These are phyloP conservation scores for Polygonum aviculare DNA, from an alignment of 148 eudicot species.

Conservation along the genomic window DNA sequence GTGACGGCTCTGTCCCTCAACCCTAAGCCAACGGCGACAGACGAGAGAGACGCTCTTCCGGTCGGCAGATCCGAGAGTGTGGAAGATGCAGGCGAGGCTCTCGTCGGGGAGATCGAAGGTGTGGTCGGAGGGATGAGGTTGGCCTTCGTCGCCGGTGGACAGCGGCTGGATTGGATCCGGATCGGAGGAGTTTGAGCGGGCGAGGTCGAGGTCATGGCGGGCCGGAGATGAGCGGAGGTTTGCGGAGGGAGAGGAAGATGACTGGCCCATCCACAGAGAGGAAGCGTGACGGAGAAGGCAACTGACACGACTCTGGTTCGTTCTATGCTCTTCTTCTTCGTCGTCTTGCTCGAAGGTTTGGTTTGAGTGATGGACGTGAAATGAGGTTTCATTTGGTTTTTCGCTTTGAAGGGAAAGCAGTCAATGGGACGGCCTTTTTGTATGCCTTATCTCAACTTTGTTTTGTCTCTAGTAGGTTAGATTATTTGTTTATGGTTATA, in stretches of 20 bases:
- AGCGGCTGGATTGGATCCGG: neutral
- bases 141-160: neutral
- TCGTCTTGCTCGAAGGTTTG: constrained; percentile 4
- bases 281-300: constrained; percentile 2
- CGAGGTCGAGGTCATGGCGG: constrained; percentile 12
- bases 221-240: neutral
- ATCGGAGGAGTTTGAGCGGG: neutral
- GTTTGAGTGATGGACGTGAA: neutral
- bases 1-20: constrained; percentile 52
- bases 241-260: constrained; percentile 21
- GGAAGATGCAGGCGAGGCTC: constrained; percentile 35
- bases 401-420: neutral
- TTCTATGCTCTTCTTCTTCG: neutral
- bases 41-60: constrained; percentile 39
- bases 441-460: neutral
- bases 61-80: constrained; percentile 32
- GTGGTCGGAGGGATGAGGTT: constrained; percentile 21
- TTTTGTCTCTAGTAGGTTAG: neutral
- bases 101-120: constrained; percentile 38
- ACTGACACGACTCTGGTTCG: neutral
- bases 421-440: neutral
- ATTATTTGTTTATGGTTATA: neutral
- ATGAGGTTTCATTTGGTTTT: constrained; percentile 2
- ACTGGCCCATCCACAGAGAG: constrained; percentile 43
- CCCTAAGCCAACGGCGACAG: constrained; percentile 37